Evolutionary conservation across 345 rosid species (phyloP), one percentile per base, ranked within the genome.

Genomic region (Moricandia arvensis): DNA sequence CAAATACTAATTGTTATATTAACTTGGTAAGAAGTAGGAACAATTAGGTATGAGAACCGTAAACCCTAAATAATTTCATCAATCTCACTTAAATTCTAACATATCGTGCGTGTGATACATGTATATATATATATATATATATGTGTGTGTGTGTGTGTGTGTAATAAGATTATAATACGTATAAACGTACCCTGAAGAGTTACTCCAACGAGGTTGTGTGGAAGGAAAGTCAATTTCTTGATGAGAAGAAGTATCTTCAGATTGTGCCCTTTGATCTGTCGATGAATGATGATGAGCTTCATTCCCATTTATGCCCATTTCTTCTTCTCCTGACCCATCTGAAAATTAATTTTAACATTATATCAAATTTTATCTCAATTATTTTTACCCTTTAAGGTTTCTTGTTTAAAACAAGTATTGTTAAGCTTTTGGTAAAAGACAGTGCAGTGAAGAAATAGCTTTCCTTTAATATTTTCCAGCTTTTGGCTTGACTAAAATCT

Each of bases 261-360:
- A 63, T 68, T 64, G 68, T 34, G 84, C 86, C 75, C 83, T 82
- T 75, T 77, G 85, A 82, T 84, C 88, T 54, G 78, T 38, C 45
- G 77, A 75, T 79, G 75, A 62, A 24, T 79, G 79, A 27, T 63
- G 73, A 41, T 81, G 87, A 72, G 26, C 74, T 66, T 69, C 75
- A 26, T 75, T 83, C 26, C 79, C 89, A 62, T 82, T 75, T 4
- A 83, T 84, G 11, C 85, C 83, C 59, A 82, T 74, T 69, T 89
- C 92, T 66, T 91, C 94, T 68, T 91, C 94, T 55, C 90, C 93
- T 30, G 91, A 88, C 70, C 91, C 96, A 81, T 89, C 97, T 72
- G 94, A 76, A 60, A 57, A 4, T 49, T 9, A 60, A 15, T 7
- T 68, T 55, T 43, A 63, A 70, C 24, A 0, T 57, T 15, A 57